These are phyloP conservation scores for Ogataea dorogensis DNA, from an alignment of 805 yeast species.

Conservation along the genomic window DNA sequence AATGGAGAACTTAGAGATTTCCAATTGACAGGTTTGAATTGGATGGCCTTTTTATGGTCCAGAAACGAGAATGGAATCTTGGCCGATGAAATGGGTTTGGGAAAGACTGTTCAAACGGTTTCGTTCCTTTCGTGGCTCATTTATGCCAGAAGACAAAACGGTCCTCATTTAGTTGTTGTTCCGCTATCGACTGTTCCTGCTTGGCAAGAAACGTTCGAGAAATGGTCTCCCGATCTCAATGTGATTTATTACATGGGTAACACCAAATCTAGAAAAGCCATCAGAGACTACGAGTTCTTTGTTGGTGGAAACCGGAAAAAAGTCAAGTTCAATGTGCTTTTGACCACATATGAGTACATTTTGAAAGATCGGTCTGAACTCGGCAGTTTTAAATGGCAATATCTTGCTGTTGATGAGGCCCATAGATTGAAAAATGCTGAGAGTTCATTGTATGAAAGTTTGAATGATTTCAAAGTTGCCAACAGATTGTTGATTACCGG, in stretches of 20 bases:
- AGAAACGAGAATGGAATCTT: constrained; percentile 95
- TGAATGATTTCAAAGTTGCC: constrained; percentile 74
- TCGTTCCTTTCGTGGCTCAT: constrained; percentile 92
- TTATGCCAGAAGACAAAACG: constrained; percentile 93
- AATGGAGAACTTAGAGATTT: constrained; percentile 93
- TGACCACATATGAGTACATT: constrained; percentile 96
- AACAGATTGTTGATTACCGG: constrained; percentile 93
- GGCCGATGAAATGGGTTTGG: constrained; percentile 99
- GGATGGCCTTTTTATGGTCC: constrained; percentile 99
- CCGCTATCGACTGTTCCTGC: constrained; percentile 96
- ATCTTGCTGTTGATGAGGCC: constrained; percentile 97
- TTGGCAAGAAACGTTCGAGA: constrained; percentile 98
- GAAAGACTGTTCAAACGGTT: constrained; percentile 96
- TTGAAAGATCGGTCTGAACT: constrained; percentile 81
- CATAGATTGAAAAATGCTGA: constrained; percentile 94
- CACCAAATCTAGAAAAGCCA: constrained; percentile 75
- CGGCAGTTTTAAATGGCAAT: constrained; percentile 90
- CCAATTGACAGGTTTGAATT: constrained; percentile 95
- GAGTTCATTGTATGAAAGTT: constrained; percentile 85
- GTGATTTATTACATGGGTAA: constrained; percentile 93
- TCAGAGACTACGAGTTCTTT: constrained; percentile 84
- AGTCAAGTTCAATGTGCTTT: constrained; percentile 84
- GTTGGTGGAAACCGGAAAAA: constrained; percentile 55
- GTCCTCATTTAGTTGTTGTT: constrained; percentile 95
- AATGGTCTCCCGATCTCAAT: constrained; percentile 96